Percentiles rank a stretch among this genome's conserved stretches.
Conservation (phyloP, 768 basidiomycete species). For the Lactifluus pinguis region DNA sequence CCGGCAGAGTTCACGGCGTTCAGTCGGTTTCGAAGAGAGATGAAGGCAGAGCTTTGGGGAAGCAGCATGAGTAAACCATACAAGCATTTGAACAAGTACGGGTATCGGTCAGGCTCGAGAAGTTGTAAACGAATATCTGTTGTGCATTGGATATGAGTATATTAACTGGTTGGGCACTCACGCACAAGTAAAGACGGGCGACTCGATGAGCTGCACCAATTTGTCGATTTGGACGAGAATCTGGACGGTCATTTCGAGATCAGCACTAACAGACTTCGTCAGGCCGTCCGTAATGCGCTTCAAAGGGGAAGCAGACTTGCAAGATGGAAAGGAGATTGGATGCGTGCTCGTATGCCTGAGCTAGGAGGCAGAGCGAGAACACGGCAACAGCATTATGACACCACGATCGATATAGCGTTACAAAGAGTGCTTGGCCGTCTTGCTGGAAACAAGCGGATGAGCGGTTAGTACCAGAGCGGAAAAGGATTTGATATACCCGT, state of each 20-base stretch:
- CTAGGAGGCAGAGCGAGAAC: slow-evolving; percentile 90
- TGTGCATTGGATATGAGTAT: not conserved
- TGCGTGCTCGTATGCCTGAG: slow-evolving; percentile 98
- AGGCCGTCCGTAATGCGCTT: not conserved
- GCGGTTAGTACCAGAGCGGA: not conserved
- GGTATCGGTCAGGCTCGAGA: slow-evolving; percentile 93
- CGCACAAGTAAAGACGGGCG: slow-evolving; percentile 95
- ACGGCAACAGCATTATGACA: slow-evolving; percentile 97
- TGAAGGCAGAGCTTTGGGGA: slow-evolving; percentile 94
- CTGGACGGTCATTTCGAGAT: slow-evolving; percentile 91
- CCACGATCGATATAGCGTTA: slow-evolving; percentile 93
- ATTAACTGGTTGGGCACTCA: not conserved
- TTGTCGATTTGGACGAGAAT: slow-evolving; percentile 96
- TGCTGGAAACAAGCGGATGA: slow-evolving; percentile 36
- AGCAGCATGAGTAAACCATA: slow-evolving; percentile 96
- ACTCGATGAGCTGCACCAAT: slow-evolving; percentile 94
- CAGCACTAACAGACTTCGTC: slow-evolving; percentile 50
- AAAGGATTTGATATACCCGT: slow-evolving; percentile 44
- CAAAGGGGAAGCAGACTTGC: slow-evolving; percentile 37
- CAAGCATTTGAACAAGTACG: slow-evolving; percentile 93
- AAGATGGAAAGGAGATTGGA: slow-evolving; percentile 94
- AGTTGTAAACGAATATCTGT: slow-evolving; percentile 84
- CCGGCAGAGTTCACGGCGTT: slow-evolving; percentile 94
- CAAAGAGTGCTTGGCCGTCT: slow-evolving; percentile 95
- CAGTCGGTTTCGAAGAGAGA: slow-evolving; percentile 86